Base-by-base conservation (phyloP, 78 protist genomes). In the Polysphondylium violaceum region DNA sequence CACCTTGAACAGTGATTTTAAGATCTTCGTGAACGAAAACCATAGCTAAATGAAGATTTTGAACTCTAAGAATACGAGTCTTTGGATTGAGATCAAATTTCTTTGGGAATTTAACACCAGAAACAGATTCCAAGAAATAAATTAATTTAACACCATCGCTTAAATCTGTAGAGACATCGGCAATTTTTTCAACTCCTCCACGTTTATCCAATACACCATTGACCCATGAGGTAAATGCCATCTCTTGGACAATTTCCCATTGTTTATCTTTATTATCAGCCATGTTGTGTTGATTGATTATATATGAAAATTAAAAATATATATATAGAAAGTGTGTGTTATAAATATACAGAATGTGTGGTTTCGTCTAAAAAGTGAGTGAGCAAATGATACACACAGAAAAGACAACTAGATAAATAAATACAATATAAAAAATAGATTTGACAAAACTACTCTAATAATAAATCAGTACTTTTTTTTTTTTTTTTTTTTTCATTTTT, bases 151-250 rank as follows among this genome's bases (percentile, higher is more conserved):
- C 88, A 60, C 96, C 96, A 81, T 93, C 93, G n/a, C 72, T 50
- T 4, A 93, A 43, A 44, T 93, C 96, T 8, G 63, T 74, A 23
- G 79, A 56, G 38, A 93, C 88, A 75, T 93, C 88, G n/a, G 60
- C 0, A 36, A 93, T 74, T 21, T 65, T 65, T 25, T 61, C 56
- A 23, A 38, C 60, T 51, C 87, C 86, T 51, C 87, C 86, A 27
- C 93, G 47, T 61, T 93, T 76, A 3, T 83, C 95, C 76, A 93
- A 85, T 27, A 73, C 83, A 21, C 77, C 44, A 38, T 86, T 79
- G 73, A 93, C 76, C 95, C 96, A 93, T 51, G 83, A 71, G 2
- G 96, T 87, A 17, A 93, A 93, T 50, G 96, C 96, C 93, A 83
- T 69, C 31, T 83, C 91, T 83, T 87, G 87, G 58, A 83, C 91